Conservation (phyloP, 2,329 filamentous ascomycete genomes). For the Fusarium chaquense region DNA sequence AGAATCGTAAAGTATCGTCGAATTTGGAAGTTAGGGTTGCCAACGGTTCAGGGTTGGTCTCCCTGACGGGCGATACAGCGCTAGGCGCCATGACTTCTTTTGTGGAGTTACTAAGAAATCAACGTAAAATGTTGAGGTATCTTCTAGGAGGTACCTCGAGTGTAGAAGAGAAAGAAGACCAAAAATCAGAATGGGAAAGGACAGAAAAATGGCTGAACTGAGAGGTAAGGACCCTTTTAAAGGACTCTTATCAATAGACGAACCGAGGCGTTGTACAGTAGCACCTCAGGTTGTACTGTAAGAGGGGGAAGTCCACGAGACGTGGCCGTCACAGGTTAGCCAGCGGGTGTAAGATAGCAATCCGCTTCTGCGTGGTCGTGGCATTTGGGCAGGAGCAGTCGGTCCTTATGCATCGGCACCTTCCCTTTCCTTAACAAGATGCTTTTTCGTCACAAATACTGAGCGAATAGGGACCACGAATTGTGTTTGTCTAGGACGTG, state of each 20-base stretch:
- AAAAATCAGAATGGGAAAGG: constrained; percentile 1
- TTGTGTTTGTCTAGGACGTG: constrained; percentile 27
- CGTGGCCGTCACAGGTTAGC: constrained; percentile 37
- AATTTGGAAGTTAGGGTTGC: constrained; percentile 76
- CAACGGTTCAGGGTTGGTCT: constrained; percentile 51
- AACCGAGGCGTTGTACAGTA: constrained; percentile 33
- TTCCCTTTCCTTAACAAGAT: constrained; percentile 36
- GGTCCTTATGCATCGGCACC: constrained; percentile 31
- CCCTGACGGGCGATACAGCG: constrained; percentile 64
- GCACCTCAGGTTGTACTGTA: constrained; percentile 8
- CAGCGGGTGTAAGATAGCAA: constrained; percentile 32
- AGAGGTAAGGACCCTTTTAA: constrained; percentile 23
- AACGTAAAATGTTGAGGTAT: not conserved
- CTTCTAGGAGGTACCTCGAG: not conserved
- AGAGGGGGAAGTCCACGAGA: constrained; percentile 32
- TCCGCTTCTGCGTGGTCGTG: constrained; percentile 40
- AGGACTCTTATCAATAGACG: constrained; percentile 35
- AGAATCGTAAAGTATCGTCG: constrained; percentile 91
- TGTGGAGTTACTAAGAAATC: not conserved
- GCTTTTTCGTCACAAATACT: constrained; percentile 26
- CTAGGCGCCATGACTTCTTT: constrained; percentile 64
- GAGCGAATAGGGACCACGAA: constrained; percentile 26
- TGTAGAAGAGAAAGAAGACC: not conserved
- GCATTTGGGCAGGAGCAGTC: constrained; percentile 29
- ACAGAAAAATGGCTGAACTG: not conserved